Conservation (phyloP, 2,329 filamentous ascomycete genomes). For the Pleoardoris graminearum region DNA sequence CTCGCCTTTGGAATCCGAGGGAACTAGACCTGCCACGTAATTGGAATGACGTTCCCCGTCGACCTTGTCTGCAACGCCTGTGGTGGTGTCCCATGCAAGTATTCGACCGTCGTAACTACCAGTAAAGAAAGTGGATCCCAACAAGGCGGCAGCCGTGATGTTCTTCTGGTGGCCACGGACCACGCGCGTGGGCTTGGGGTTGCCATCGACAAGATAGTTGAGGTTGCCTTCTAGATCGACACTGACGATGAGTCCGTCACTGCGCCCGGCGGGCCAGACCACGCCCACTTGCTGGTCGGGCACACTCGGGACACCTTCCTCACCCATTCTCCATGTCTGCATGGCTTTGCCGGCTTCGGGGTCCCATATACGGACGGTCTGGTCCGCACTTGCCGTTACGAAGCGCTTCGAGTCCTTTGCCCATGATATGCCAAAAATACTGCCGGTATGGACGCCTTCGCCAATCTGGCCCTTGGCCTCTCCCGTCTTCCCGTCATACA, state of each 20-base stretch:
- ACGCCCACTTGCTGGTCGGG: constrained; percentile 92
- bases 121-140: constrained; percentile 72
- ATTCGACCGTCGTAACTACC: constrained; percentile 91
- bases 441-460: constrained; percentile 84
- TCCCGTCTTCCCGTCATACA: constrained; percentile 96
- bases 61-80: constrained; percentile 69
- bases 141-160: constrained; percentile 74
- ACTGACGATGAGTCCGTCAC: constrained; percentile 86
- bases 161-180: constrained; percentile 90
- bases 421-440: constrained; percentile 92
- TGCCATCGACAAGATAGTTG: constrained; percentile 80
- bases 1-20: constrained; percentile 42
- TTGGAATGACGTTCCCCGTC: constrained; percentile 84
- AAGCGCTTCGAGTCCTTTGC: constrained; percentile 81
- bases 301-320: constrained; percentile 70
- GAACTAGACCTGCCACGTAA: constrained; percentile 77
- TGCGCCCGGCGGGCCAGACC: constrained; percentile 80
- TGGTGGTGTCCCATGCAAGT: constrained; percentile 77
- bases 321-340: constrained; percentile 84
- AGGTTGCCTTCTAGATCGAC: constrained; percentile 86
- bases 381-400: constrained; percentile 90
- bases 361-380: constrained; percentile 95
- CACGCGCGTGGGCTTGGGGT: constrained; percentile 67
- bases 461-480: constrained; percentile 77
- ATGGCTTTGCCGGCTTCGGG: constrained; percentile 74